These are phyloP conservation scores for Neospora caninum DNA, from an alignment of 169 alveolate genomes.

Conservation along the genomic window DNA sequence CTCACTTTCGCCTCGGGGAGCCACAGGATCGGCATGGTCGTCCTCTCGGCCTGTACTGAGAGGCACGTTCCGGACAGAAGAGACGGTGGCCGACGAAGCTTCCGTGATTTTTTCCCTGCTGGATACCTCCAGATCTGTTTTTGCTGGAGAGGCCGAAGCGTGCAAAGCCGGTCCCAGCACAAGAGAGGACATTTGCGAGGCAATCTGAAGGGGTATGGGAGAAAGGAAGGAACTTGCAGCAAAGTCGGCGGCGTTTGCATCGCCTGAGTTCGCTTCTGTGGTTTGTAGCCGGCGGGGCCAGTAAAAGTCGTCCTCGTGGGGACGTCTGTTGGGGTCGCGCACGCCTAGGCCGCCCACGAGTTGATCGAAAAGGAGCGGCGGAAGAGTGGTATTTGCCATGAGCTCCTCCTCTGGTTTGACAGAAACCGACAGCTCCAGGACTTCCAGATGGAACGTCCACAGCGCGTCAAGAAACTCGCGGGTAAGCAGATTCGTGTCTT, in stretches of 20 bases:
- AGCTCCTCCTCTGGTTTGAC: neutral
- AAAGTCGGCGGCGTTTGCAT: neutral
- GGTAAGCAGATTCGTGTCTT: constrained; percentile 46
- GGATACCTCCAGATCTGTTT: no score
- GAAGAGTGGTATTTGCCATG: constrained; percentile 16
- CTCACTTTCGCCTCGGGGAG: no score
- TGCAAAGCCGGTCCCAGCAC: no score
- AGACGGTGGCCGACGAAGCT: no score
- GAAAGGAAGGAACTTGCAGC: no score
- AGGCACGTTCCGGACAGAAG: neutral
- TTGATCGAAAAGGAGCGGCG: constrained; percentile 12
- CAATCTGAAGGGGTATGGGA: no score
- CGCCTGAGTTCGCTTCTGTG: neutral
- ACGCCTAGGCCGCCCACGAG: constrained; percentile 20
- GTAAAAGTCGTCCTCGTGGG: neutral
- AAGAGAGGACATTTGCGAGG: no score
- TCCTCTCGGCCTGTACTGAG: neutral
- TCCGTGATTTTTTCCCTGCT: no score
- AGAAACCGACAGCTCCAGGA: constrained; percentile 36
- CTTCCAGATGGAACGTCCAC: constrained; percentile 57
- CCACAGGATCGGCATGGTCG: no score
- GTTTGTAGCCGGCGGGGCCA: neutral
- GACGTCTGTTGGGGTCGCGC: constrained; percentile 19
- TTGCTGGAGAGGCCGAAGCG: no score
- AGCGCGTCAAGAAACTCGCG: constrained; percentile 56